Conservation (phyloP, 768 basidiomycete genomes). For the Suillus discolor region DNA sequence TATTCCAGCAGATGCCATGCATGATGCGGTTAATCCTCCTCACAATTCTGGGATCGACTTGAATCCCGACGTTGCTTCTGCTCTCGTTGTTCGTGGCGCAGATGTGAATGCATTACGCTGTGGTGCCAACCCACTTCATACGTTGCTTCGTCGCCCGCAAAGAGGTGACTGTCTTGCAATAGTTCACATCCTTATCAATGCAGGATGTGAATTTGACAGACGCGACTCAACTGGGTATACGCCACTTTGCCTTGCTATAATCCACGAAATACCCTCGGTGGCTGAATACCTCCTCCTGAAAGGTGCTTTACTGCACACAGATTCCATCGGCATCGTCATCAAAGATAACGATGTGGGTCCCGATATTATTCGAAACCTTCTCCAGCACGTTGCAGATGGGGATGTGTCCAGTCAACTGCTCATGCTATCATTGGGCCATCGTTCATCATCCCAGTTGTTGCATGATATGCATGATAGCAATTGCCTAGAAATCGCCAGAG, state of each 20-base stretch:
- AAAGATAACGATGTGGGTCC: neutral
- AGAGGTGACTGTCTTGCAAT: neutral
- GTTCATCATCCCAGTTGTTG: neutral
- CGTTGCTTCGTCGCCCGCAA: neutral
- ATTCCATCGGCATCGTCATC: neutral
- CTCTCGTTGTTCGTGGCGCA: neutral
- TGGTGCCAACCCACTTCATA: neutral
- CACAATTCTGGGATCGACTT: neutral
- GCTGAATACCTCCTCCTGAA: neutral
- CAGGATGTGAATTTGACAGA: neutral
- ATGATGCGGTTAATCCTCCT: neutral
- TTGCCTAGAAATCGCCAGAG: neutral
- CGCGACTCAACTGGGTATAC: neutral
- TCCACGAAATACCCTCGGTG: neutral
- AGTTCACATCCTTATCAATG: neutral
- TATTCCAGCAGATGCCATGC: neutral
- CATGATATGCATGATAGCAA: neutral
- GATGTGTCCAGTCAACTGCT: neutral
- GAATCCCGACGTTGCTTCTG: neutral
- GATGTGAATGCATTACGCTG: neutral
- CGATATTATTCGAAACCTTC: neutral
- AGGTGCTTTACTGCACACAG: neutral
- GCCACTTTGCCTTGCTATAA: constrained; percentile 2
- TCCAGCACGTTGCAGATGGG: neutral
- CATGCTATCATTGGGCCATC: neutral